A percentile compares a stretch with the other conserved stretches of the same genome.
Evolutionary conservation across 1,284 basidiomycete species (phyloP).

Genomic region (Gymnopus androsaceus): DNA sequence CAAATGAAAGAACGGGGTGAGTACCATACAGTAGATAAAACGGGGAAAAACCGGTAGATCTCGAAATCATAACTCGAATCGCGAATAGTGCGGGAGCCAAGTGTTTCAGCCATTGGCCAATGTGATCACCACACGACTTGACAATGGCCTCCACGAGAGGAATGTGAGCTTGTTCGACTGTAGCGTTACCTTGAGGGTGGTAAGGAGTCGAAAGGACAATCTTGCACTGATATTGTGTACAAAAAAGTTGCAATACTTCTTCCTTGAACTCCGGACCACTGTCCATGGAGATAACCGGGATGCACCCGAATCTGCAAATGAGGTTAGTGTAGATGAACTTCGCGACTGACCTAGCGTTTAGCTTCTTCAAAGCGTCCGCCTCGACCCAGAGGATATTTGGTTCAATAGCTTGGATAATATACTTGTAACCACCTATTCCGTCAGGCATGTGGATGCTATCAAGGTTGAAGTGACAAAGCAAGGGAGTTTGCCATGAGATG

Average conservation of each 20-base stretch:
- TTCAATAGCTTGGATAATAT: constrained; percentile 30
- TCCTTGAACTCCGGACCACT: constrained; percentile 31
- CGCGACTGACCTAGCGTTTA: constrained; percentile 22
- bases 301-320: constrained; percentile 29
- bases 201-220: constrained; percentile 30
- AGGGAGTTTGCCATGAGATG: constrained; percentile 23
- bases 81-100: constrained; percentile 20
- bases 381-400: constrained; percentile 29
- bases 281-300: constrained; percentile 28
- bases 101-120: constrained; percentile 17
- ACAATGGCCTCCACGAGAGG: constrained; percentile 26
- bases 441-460: constrained; percentile 32
- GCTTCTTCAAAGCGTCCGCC: constrained; percentile 18
- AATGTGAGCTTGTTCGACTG: constrained; percentile 30
- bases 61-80: constrained; percentile 19
- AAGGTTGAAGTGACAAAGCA: constrained; percentile 27
- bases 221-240: constrained; percentile 24
- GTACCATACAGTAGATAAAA: constrained; percentile 37
- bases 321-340: constrained; percentile 32
- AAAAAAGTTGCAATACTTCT: constrained; percentile 24
- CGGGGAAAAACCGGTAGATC: constrained; percentile 22
- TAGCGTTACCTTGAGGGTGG: constrained; percentile 34
- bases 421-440: constrained; percentile 23
- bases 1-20: constrained; percentile 32
- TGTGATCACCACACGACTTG: constrained; percentile 22